Percentiles rank a stretch among this genome's conserved stretches.
Evolutionary conservation across 2,329 filamentous ascomycete genomes (phyloP).

Genomic region (Ceratocystis papillata): DNA sequence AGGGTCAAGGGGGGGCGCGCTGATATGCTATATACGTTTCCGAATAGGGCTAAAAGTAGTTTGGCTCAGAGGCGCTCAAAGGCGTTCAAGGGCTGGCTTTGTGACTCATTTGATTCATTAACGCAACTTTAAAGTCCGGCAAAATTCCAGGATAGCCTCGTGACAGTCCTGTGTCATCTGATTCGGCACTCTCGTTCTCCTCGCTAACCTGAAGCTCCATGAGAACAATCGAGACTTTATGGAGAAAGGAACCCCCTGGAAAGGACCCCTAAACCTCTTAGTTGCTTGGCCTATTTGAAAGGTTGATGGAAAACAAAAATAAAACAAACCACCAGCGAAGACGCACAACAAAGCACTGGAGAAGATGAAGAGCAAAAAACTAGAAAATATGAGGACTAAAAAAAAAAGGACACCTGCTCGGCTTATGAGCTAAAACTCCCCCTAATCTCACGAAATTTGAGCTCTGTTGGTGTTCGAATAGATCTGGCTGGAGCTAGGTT

Average conservation of each 20-base stretch:
- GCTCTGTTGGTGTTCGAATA: conserved; percentile 11
- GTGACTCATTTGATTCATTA: neutral
- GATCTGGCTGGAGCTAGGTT: conserved; percentile 29
- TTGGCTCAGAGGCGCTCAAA: neutral
- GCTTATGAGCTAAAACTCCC: no score
- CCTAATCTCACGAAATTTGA: no score
- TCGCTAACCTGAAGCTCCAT: no score
- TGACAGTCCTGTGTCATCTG: conserved; percentile 4
- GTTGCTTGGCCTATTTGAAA: neutral
- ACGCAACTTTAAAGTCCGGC: neutral
- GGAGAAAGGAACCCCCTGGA: neutral
- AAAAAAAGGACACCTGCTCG: conserved; percentile 13
- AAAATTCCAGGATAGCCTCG: conserved; percentile 3
- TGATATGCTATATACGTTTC: neutral
- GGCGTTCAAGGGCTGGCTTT: neutral
- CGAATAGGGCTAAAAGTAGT: neutral
- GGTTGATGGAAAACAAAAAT: no score
- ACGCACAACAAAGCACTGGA: neutral
- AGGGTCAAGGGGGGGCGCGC: neutral
- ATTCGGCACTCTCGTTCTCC: neutral
- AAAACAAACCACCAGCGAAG: neutral
- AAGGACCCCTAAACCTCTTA: no score
- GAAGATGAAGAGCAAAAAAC: neutral
- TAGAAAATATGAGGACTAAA: conserved; percentile 2
- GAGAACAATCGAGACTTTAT: neutral